Evolutionary conservation across 768 basidiomycete genomes (phyloP), one percentile per base, ranked within the genome.

Genomic region (Rhizopogon sp.): DNA sequence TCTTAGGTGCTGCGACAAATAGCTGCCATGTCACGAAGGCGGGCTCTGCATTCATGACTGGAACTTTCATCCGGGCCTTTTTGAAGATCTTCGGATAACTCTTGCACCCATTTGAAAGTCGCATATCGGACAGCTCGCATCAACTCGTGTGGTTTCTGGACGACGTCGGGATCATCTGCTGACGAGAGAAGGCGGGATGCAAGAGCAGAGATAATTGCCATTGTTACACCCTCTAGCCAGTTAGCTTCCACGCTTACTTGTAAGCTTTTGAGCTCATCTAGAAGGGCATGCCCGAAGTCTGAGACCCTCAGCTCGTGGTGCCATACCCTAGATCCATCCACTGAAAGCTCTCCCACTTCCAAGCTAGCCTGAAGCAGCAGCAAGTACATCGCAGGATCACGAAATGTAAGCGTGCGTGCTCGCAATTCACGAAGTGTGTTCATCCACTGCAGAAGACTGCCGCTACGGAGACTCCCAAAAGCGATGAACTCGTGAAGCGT

Each of bases 351-450:
- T 43, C 76, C 75, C 2, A 74, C 61, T 55, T 80, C 76, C 60
- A 67, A 73, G 1, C 68, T 69, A 29, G 77, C 69, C 53, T 79
- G 78, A 10, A 58, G 63, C 9, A 80, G 37, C 13, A 80, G 63
- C 6, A 66, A 52, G 51, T 78, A 66, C 1, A 80, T 76, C 16
- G 69, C 73, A 3, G 70, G 64, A 6, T 58, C 46, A 28, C 65
- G 60, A 52, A 80, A 72, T 1, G 66, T 68, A 43, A 80, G 59
- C 5, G 54, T 51, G 11, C 67, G 61, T 7, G 70, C 66, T 10
- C 66, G 65, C 39, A 80, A 54, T 58, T 76, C 76, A 25, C 73
- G 68, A 8, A 68, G 57, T 20, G 80, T 76, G 57, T 80, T 80
- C 31, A 72, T 59, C 79, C 77, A 79, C 46, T 80, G 79, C 1